Conservation (phyloP, 352 stramenopile genomes). For the Phytophthora macrochlamydospora region DNA sequence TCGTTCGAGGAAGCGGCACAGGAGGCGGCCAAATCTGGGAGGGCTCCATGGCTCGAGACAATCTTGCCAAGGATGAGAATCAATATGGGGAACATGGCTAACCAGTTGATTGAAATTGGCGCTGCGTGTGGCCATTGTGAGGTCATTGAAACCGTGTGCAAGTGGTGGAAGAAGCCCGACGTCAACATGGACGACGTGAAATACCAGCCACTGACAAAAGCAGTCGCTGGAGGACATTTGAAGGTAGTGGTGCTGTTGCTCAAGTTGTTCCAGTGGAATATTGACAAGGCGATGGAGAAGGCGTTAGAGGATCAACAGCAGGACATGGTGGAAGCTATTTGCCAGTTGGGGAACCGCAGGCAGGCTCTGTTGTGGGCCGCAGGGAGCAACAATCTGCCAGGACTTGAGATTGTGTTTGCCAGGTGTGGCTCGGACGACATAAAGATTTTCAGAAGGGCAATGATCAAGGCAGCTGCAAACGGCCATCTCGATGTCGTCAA, state of each 20-base stretch:
- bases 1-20: not conserved
- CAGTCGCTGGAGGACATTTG: not conserved
- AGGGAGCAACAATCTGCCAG: not conserved
- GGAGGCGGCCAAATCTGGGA: not conserved
- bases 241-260: not conserved
- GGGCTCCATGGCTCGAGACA: not conserved
- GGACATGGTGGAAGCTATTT: not conserved
- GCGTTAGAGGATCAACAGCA: not conserved
- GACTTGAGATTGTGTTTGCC: not conserved
- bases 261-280: not conserved
- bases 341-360: not conserved
- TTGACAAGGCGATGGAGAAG: not conserved
- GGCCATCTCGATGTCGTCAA: not conserved
- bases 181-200: not conserved
- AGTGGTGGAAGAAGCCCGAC: not conserved
- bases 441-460: not conserved
- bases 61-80: not conserved
- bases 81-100: not conserved
- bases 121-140: not conserved
- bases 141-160: not conserved
- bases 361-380: not conserved
- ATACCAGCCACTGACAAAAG: not conserved
- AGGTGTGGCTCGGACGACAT: not conserved
- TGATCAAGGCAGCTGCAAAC: not conserved
- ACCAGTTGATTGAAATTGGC: not conserved